phyloP scores from a whole-genome alignment of 2,329 filamentous ascomycete genomes.

The Penicillium sp. region DNA sequence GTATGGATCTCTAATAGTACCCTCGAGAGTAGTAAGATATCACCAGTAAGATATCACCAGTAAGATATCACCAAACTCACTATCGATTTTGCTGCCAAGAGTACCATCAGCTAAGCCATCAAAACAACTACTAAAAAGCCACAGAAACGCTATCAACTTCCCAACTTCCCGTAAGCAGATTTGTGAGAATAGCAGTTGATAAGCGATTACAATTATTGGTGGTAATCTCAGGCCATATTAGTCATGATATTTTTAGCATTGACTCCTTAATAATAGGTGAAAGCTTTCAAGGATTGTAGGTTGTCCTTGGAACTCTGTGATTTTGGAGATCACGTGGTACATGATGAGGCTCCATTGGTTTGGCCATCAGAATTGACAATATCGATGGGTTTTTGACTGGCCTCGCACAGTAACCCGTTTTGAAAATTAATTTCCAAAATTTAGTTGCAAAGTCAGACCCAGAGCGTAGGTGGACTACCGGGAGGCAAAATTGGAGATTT shows the following conservation, averaged over 20 bases:
- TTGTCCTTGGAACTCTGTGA: too few relatives aligned
- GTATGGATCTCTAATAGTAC: too few relatives aligned
- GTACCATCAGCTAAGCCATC: too few relatives aligned
- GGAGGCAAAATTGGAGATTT: not conserved
- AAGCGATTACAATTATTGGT: too few relatives aligned
- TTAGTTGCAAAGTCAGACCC: not conserved
- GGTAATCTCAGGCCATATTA: too few relatives aligned
- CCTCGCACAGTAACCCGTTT: not conserved
- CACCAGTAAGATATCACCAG: too few relatives aligned
- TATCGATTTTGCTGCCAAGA: too few relatives aligned
- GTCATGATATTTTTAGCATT: not conserved
- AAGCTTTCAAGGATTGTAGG: not conserved
- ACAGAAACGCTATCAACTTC: too few relatives aligned
- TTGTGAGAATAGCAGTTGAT: too few relatives aligned
- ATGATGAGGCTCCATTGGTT: not conserved
- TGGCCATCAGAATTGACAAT: not conserved
- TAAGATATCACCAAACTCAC: too few relatives aligned
- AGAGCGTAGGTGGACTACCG: not conserved
- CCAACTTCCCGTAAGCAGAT: too few relatives aligned
- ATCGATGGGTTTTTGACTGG: not conserved
- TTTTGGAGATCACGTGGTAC: not conserved
- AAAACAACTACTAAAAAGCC: not conserved
- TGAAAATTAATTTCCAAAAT: not conserved
- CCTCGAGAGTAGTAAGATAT: too few relatives aligned
- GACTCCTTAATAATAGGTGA: not conserved